Evolutionary conservation across 805 yeast species (phyloP).

Genomic region (Metschnikowia hibisci): DNA sequence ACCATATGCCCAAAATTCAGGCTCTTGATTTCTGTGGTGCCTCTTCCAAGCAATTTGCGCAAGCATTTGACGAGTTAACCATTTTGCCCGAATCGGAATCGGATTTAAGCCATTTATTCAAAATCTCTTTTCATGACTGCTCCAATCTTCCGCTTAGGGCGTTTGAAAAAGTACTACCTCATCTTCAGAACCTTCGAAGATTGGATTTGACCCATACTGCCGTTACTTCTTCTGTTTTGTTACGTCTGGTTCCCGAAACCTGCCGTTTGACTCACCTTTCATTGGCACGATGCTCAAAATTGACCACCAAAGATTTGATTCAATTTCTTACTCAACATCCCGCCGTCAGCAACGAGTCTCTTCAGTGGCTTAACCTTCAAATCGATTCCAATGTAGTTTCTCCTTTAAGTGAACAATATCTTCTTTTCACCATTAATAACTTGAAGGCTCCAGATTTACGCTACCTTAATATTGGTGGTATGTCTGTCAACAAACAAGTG

Average conservation of each 20-base stretch:
- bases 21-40: slow-evolving; percentile 89
- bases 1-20: slow-evolving; percentile 51
- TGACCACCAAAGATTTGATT: slow-evolving; percentile 68
- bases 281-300: slow-evolving; percentile 48
- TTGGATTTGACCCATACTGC: slow-evolving; percentile 81
- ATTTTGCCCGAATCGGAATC: slow-evolving; percentile 14
- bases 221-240: slow-evolving; percentile 59
- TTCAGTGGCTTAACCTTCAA: slow-evolving; percentile 65
- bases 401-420: slow-evolving; percentile 50
- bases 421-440: slow-evolving; percentile 41
- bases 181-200: slow-evolving; percentile 52
- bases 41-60: slow-evolving; percentile 57
- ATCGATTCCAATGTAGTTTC: slow-evolving; percentile 61
- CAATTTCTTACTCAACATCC: slow-evolving; percentile 72
- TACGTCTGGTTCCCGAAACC: slow-evolving; percentile 47
- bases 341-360: slow-evolving; percentile 43
- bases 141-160: slow-evolving; percentile 64
- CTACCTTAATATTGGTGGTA: slow-evolving; percentile 61
- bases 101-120: slow-evolving; percentile 24
- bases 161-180: slow-evolving; percentile 55
- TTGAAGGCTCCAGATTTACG: slow-evolving; percentile 42
- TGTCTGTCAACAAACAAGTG: slow-evolving; percentile 47
- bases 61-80: slow-evolving; percentile 49
- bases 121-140: slow-evolving; percentile 83
- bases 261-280: slow-evolving; percentile 73